These are phyloP conservation scores for Babesia divergens DNA, from an alignment of 169 alveolate genomes.

Conservation along the genomic window DNA sequence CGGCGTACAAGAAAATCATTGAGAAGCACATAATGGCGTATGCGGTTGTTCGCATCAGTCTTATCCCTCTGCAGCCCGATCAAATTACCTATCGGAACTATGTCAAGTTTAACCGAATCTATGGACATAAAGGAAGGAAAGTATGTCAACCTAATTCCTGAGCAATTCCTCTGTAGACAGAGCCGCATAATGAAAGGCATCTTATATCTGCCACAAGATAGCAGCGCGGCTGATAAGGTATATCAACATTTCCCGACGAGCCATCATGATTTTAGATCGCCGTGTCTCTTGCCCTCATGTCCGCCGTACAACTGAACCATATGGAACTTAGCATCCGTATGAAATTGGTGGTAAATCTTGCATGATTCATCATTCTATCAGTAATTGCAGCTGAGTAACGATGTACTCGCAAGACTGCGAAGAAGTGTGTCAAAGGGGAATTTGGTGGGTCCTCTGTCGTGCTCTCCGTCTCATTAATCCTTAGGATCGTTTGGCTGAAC, in stretches of 20 bases:
- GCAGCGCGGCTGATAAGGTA: conserved; percentile 2
- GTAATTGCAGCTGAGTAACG: conserved; percentile 32
- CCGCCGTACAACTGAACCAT: conserved; percentile 32
- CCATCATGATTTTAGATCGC: neutral
- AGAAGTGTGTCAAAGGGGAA: neutral
- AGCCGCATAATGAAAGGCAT: neutral
- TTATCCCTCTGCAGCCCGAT: neutral
- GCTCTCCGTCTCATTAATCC: neutral
- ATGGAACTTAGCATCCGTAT: conserved; percentile 16
- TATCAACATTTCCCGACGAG: neutral
- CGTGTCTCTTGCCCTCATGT: conserved; percentile 26
- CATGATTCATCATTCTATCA: neutral
- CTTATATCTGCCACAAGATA: neutral
- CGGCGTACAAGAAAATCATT: neutral
- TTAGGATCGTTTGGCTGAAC: conserved; percentile 26
- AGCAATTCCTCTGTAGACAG: neutral
- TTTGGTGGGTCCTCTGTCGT: neutral
- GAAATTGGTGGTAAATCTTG: conserved; percentile 2
- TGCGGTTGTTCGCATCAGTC: neutral
- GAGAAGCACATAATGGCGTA: neutral
- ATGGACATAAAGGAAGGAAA: neutral
- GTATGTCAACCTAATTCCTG: neutral
- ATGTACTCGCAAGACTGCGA: conserved; percentile 2
- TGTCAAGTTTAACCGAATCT: conserved; percentile 8
- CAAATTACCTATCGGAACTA: neutral